Evolutionary conservation across 331 rosid species (phyloP).

Genomic region (Malus hybrid): DNA sequence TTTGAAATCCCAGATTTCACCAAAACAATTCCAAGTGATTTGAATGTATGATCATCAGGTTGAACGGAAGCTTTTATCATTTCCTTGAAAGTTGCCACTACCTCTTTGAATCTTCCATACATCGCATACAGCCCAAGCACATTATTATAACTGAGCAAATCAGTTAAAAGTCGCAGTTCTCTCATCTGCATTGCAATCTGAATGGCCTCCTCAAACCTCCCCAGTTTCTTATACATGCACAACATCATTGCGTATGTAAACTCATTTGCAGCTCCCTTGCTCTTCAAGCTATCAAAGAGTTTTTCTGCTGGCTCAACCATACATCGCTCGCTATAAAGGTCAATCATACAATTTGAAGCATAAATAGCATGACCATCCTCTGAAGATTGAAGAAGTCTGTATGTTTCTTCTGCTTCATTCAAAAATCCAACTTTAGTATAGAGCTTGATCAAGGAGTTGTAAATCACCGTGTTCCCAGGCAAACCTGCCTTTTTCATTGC

Average conservation of each 20-base stretch:
- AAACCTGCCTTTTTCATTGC: conserved; percentile 62
- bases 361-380: conserved; percentile 56
- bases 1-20: conserved; percentile 71
- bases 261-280: conserved; percentile 61
- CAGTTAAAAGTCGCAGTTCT: conserved; percentile 42
- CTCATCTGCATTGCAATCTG: conserved; percentile 64
- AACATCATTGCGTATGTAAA: conserved; percentile 78
- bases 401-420: conserved; percentile 68
- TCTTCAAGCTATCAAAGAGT: conserved; percentile 56
- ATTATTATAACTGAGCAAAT: conserved; percentile 65
- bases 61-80: conserved; percentile 44
- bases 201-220: conserved; percentile 59
- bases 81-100: conserved; percentile 42
- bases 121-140: conserved; percentile 58
- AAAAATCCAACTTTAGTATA: conserved; percentile 66
- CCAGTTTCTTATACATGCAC: conserved; percentile 66
- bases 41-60: conserved; percentile 51
- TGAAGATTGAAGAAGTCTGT: conserved; percentile 47
- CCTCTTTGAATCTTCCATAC: conserved; percentile 72
- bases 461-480: conserved; percentile 58
- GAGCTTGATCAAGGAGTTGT: conserved; percentile 77
- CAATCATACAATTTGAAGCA: conserved; percentile 85
- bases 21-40: conserved; percentile 57
- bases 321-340: conserved; percentile 59
- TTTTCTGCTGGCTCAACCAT: conserved; percentile 68